These are phyloP conservation scores for Cylindrotheca closterium DNA, from an alignment of 108 stramenopile genomes.

Conservation along the genomic window DNA sequence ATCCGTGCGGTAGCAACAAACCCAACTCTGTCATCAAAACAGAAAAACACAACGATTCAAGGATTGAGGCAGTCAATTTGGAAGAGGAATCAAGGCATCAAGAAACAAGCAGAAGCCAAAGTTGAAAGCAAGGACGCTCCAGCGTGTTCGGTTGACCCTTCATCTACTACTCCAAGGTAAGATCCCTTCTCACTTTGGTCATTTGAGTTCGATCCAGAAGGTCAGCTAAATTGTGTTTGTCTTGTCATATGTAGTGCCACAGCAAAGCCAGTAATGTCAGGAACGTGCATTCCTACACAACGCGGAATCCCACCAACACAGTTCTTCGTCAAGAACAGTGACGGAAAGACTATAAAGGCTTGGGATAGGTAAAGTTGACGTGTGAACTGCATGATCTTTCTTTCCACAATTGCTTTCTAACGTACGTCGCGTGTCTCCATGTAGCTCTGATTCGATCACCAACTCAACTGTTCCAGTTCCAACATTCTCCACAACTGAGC, in stretches of 20 bases:
- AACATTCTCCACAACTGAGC: slow-evolving; percentile 73
- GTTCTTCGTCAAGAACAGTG: slow-evolving; percentile 58
- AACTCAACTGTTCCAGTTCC: too few relatives aligned
- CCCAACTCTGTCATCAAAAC: slow-evolving; percentile 57
- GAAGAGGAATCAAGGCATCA: slow-evolving; percentile 75
- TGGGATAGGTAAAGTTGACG: slow-evolving; percentile 38
- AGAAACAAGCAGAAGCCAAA: slow-evolving; percentile 20
- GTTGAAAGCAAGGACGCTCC: too few relatives aligned
- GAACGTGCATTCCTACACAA: slow-evolving; percentile 4
- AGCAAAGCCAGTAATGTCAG: slow-evolving; percentile 2
- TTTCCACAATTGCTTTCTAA: not conserved
- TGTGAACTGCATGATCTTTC: not conserved
- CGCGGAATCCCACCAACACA: slow-evolving; percentile 41
- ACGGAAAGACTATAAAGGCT: slow-evolving; percentile 53
- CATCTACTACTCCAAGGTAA: slow-evolving; percentile 2
- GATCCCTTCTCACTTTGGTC: not conserved
- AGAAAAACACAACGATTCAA: slow-evolving; percentile 85
- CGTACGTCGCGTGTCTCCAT: too few relatives aligned
- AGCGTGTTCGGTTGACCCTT: too few relatives aligned
- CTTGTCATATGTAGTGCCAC: too few relatives aligned
- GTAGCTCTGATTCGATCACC: too few relatives aligned
- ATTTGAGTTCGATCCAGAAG: too few relatives aligned
- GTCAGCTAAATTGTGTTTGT: too few relatives aligned
- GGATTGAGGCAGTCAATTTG: slow-evolving; percentile 78
- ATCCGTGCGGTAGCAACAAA: slow-evolving; percentile 84